phyloP scores from a whole-genome alignment of 2,329 filamentous ascomycete genomes.

The Stylonectria norvegica region DNA sequence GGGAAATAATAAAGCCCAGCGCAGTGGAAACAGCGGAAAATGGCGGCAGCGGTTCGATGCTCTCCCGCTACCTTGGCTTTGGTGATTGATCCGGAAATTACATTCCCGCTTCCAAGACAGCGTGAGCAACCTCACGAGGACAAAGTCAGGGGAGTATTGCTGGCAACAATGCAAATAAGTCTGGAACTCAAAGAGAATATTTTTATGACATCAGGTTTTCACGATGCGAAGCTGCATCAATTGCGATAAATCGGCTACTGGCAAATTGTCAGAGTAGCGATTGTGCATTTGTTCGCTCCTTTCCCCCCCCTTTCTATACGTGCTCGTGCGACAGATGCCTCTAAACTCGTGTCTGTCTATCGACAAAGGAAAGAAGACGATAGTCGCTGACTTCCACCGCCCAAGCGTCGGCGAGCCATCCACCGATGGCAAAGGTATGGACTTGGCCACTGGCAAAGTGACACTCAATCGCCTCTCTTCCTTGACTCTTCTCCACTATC shows the following conservation, averaged over 20 bases:
- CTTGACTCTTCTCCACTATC: background rate
- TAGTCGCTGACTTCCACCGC: background rate
- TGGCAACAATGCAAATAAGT: too few relatives aligned
- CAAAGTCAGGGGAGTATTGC: too few relatives aligned
- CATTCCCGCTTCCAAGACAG: background rate
- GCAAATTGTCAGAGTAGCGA: too few relatives aligned
- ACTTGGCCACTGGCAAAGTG: background rate
- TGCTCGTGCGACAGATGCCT: too few relatives aligned
- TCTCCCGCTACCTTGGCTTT: background rate
- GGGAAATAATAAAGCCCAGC: too few relatives aligned
- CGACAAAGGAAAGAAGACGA: background rate
- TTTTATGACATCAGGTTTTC: too few relatives aligned
- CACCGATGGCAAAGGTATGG: background rate
- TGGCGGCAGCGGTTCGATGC: background rate
- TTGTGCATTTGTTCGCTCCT: too few relatives aligned
- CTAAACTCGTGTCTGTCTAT: background rate
- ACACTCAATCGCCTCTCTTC: background rate
- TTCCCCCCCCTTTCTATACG: too few relatives aligned
- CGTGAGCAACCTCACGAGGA: too few relatives aligned
- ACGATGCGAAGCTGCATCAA: too few relatives aligned
- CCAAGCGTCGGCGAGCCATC: background rate
- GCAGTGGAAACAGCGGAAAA: background rate
- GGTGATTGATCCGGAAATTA: background rate
- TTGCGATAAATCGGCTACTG: too few relatives aligned
- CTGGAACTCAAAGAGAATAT: too few relatives aligned